These are phyloP conservation scores for Pinus tabuliformis DNA, from an alignment of 75 land plant species.

Conservation along the genomic window DNA sequence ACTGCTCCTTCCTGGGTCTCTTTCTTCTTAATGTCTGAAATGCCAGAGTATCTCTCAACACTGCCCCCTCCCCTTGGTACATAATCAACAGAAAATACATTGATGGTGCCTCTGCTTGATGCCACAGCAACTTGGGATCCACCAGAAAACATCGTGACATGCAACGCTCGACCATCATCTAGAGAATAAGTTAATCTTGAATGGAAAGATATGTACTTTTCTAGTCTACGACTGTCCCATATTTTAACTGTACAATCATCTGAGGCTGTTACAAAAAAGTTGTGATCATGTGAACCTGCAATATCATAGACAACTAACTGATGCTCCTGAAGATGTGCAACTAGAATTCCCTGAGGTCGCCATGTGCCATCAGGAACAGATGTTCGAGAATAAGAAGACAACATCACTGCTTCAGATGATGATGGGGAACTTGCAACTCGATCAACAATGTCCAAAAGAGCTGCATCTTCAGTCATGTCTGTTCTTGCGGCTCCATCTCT, in stretches of 20 bases:
- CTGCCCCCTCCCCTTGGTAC: slow-evolving; percentile 62
- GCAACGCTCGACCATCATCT: slow-evolving; percentile 62
- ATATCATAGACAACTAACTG: slow-evolving; percentile 92
- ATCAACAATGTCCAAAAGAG: slow-evolving; percentile 19
- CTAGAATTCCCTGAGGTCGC: slow-evolving; percentile 94
- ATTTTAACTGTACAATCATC: slow-evolving; percentile 94
- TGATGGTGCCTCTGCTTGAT: slow-evolving; percentile 75
- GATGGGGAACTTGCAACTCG: slow-evolving; percentile 19
- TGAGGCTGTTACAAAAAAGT: slow-evolving; percentile 92
- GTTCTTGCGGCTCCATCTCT: slow-evolving; percentile 38
- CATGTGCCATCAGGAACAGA: slow-evolving; percentile 68
- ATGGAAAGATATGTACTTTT: slow-evolving; percentile 90
- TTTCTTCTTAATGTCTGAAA: slow-evolving; percentile 68
- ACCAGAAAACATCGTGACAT: slow-evolving; percentile 60
- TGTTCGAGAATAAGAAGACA: slow-evolving; percentile 33
- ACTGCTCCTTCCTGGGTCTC: slow-evolving; percentile 82
- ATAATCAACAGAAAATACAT: slow-evolving; percentile 85
- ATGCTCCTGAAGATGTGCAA: slow-evolving; percentile 97
- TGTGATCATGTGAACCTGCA: slow-evolving; percentile 84
- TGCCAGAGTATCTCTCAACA: slow-evolving; percentile 82
- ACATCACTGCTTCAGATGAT: slow-evolving; percentile 23
- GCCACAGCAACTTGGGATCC: slow-evolving; percentile 90
- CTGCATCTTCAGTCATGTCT: slow-evolving; percentile 41
- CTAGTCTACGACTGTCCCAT: slow-evolving; percentile 93
- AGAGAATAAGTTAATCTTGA: slow-evolving; percentile 89